Evolutionary conservation across 2,329 filamentous ascomycete species (phyloP).

Genomic region (Phoma herbarum): DNA sequence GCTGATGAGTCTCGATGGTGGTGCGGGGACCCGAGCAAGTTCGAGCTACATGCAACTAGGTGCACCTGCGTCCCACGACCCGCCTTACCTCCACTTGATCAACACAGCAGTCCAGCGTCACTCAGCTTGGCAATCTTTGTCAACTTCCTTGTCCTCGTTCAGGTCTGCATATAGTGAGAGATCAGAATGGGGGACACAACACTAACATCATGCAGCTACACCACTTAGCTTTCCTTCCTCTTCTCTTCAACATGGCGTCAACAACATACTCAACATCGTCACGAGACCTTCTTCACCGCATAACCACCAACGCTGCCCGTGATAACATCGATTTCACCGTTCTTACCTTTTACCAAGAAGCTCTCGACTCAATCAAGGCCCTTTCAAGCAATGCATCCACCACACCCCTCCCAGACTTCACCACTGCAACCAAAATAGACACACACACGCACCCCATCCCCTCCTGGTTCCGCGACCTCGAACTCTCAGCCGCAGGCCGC

Average conservation of each 20-base stretch:
- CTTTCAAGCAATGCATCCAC: slow-evolving; percentile 25
- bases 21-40: slow-evolving; percentile 14
- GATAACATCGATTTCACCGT: slow-evolving; percentile 39
- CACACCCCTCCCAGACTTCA: slow-evolving; percentile 22
- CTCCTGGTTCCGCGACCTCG: slow-evolving; percentile 45
- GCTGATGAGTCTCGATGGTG: not conserved
- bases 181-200: no score
- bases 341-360: slow-evolving; percentile 43
- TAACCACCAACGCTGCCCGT: slow-evolving; percentile 24
- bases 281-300: slow-evolving; percentile 14
- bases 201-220: slow-evolving; percentile 9
- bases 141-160: not conserved
- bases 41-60: slow-evolving; percentile 10
- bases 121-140: not conserved
- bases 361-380: slow-evolving; percentile 38
- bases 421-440: slow-evolving; percentile 41
- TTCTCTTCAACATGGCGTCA: slow-evolving; percentile 9
- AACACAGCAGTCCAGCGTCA: not conserved
- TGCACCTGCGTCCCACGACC: slow-evolving; percentile 6
- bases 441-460: slow-evolving; percentile 51
- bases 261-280: slow-evolving; percentile 4
- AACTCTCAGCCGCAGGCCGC: slow-evolving; percentile 46
- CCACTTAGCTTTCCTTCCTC: not conserved
- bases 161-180: not conserved
- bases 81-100: slow-evolving; percentile 5